Conservation (phyloP, 2,329 filamentous ascomycete species). For the Curvularia eragrostidis region DNA sequence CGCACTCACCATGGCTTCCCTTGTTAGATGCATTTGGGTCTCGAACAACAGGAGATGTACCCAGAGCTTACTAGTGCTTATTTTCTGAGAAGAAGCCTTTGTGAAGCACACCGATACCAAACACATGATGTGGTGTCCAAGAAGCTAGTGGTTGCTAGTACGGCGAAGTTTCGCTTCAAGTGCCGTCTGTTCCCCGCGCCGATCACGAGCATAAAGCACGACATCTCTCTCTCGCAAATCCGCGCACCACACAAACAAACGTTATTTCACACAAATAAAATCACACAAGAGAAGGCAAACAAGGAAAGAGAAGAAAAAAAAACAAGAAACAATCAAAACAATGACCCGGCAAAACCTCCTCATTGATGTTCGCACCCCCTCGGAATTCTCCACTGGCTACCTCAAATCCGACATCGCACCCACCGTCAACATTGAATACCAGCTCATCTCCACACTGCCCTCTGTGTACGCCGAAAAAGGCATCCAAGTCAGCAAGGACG, state of each 20-base stretch:
- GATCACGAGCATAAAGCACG: slow-evolving; percentile 2
- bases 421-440: slow-evolving; percentile 50
- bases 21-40: too few relatives aligned
- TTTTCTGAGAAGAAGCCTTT: background rate
- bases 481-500: slow-evolving; percentile 31
- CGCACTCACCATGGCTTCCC: background rate
- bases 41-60: background rate
- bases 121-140: too few relatives aligned
- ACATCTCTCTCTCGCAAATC: background rate
- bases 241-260: background rate
- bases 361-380: slow-evolving; percentile 48
- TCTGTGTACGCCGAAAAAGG: slow-evolving; percentile 27
- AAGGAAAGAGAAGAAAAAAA: background rate
- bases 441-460: slow-evolving; percentile 40
- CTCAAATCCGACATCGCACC: slow-evolving; percentile 33
- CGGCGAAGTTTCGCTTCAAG: background rate
- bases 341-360: slow-evolving; percentile 30
- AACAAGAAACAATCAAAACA: background rate
- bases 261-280: background rate
- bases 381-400: slow-evolving; percentile 44
- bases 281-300: background rate
- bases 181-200: background rate
- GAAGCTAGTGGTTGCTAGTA: background rate
- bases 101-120: background rate
- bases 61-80: background rate